phyloP scores from a whole-genome alignment of 192 early-diverging fungal genomes.

The Funneliformis mosseae region DNA sequence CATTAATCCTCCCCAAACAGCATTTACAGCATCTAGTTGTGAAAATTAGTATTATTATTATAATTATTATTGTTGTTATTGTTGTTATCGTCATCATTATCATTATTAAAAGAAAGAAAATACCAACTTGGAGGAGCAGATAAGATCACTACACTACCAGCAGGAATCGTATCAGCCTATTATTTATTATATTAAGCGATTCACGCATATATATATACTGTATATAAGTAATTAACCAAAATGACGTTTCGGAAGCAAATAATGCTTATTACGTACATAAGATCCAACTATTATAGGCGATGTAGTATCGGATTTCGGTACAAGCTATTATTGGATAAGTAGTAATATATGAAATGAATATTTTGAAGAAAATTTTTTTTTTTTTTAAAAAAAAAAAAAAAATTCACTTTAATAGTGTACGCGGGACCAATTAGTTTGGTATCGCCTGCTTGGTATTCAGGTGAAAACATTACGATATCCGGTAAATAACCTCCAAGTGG shows the following conservation, averaged over 20 bases:
- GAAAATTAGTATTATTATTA: background rate
- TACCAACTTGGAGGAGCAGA: conserved; percentile 52
- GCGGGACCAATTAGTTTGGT: conserved; percentile 54
- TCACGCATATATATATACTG: background rate
- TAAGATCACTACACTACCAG: conserved; percentile 52
- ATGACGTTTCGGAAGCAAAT: background rate
- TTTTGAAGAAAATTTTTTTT: no score
- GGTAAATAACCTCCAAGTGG: conserved; percentile 56
- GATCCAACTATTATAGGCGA: conserved; percentile 44
- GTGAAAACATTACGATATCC: conserved; percentile 59
- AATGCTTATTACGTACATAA: conserved; percentile 36
- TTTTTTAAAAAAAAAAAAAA: no score
- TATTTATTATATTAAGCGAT: conserved; percentile 31
- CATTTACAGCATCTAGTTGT: conserved; percentile 47
- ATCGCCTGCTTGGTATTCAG: conserved; percentile 48
- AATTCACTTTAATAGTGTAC: conserved; percentile 58
- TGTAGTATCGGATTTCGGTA: conserved; percentile 42
- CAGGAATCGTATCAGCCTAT: conserved; percentile 53
- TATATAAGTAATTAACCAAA: background rate
- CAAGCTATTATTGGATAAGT: conserved; percentile 43
- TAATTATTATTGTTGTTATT: background rate
- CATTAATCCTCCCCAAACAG: conserved; percentile 65
- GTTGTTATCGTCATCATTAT: no score
- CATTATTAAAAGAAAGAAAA: background rate
- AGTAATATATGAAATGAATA: conserved; percentile 4